These are phyloP conservation scores for Thermothielavioides terrestris DNA, from an alignment of 495 filamentous ascomycete genomes.

Conservation along the genomic window DNA sequence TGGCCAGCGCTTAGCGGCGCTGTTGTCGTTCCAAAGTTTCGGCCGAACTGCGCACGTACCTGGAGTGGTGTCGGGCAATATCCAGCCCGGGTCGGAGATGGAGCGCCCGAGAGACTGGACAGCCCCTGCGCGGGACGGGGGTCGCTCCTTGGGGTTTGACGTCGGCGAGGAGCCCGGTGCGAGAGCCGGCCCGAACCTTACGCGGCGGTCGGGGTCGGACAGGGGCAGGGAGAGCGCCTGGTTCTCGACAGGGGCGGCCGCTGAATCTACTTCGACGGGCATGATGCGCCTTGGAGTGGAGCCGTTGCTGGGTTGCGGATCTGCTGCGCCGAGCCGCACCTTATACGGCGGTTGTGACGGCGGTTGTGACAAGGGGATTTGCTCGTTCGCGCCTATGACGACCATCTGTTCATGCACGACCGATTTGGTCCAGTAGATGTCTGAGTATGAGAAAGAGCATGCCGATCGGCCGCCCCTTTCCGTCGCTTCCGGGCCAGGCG, in stretches of 20 bases:
- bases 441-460: conserved; percentile 22
- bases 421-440: conserved; percentile 32
- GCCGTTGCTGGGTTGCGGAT: neutral
- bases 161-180: neutral
- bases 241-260: neutral
- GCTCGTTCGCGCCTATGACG: conserved; percentile 34
- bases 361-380: conserved; percentile 5
- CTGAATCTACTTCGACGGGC: conserved; percentile 4
- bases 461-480: neutral
- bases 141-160: conserved; percentile 2
- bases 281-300: conserved; percentile 11
- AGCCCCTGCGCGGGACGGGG: conserved; percentile 10
- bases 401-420: conserved; percentile 28
- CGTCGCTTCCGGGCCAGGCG: neutral
- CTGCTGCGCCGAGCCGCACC: conserved; percentile 11
- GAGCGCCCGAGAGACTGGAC: conserved; percentile 17
- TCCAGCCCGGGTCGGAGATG: conserved; percentile 22
- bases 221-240: neutral
- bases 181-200: no score
- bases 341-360: conserved; percentile 9
- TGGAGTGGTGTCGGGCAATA: conserved; percentile 25
- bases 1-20: no score
- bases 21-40: no score
- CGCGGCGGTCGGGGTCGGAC: conserved; percentile 1
- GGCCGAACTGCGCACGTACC: conserved; percentile 12